phyloP scores from a whole-genome alignment of 352 stramenopile genomes.

The Phytopythium vexans region DNA sequence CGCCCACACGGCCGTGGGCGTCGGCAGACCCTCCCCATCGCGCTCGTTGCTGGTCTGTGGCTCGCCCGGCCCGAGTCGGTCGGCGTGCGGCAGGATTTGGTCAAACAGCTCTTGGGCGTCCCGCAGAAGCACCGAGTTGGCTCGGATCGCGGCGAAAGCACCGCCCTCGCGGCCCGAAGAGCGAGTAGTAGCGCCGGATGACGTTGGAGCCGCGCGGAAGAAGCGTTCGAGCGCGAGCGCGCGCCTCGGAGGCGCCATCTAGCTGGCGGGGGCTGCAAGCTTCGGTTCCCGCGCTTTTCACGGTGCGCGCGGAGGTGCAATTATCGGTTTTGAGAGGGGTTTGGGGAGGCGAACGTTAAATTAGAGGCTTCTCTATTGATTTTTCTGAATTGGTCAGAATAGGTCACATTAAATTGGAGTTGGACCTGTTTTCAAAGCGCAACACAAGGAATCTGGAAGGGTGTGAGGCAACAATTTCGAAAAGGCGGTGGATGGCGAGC shows the following conservation, averaged over 20 bases:
- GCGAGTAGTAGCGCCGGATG: background rate
- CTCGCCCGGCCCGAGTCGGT: slow-evolving; percentile 17
- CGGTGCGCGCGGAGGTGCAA: background rate
- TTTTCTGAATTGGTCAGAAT: no score
- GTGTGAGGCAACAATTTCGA: no score
- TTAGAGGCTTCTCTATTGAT: no score
- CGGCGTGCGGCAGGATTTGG: slow-evolving; percentile 24
- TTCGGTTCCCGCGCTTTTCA: slow-evolving; percentile 39
- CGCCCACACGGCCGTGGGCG: slow-evolving; percentile 27
- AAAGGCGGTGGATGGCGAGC: no score
- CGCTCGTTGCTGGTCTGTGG: slow-evolving; percentile 11
- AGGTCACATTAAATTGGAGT: no score
- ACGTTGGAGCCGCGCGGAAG: background rate
- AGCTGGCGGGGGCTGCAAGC: no score
- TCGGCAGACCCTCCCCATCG: slow-evolving; percentile 9
- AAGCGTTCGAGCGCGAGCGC: background rate
- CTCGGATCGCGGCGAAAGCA: slow-evolving; percentile 20
- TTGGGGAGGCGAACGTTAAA: background rate
- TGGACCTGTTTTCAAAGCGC: no score
- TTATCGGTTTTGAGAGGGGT: background rate
- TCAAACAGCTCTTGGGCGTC: slow-evolving; percentile 36
- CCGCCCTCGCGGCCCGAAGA: slow-evolving; percentile 13
- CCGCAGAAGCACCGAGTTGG: slow-evolving; percentile 21
- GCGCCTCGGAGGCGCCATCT: no score
- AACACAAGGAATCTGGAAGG: no score